Evolutionary conservation across 805 yeast genomes (phyloP).

Genomic region (Candida vaughaniae): DNA sequence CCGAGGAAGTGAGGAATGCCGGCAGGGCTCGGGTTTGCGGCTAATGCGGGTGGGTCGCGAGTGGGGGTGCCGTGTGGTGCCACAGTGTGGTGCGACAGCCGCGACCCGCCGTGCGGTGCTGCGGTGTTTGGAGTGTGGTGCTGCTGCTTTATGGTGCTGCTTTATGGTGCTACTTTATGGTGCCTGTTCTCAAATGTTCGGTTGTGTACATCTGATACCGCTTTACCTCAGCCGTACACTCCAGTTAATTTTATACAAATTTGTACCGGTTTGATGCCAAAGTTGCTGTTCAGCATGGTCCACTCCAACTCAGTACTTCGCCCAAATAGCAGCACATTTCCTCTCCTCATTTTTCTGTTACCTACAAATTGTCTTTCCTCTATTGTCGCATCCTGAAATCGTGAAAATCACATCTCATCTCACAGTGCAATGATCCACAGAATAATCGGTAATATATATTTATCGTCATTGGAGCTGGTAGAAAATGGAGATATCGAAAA

Average conservation of each 20-base stretch:
- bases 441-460: constrained; percentile 74
- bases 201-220: constrained; percentile 1
- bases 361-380: not conserved
- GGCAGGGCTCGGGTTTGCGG: no score
- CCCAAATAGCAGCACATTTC: not conserved
- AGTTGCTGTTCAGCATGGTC: no score
- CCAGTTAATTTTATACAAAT: not conserved
- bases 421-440: constrained; percentile 39
- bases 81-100: no score
- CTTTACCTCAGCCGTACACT: not conserved
- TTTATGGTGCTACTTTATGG: no score
- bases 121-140: not conserved
- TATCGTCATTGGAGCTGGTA: constrained; percentile 60
- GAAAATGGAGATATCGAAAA: constrained; percentile 46
- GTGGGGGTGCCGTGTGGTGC: no score
- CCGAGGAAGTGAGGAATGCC: no score
- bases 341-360: no score
- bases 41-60: no score
- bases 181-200: no score
- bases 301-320: not conserved
- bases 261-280: not conserved
- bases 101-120: not conserved
- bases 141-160: no score
- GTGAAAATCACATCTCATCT: constrained; percentile 11
- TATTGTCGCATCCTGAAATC: not conserved